A percentile compares a stretch with the other conserved stretches of the same genome.
phyloP scores from a whole-genome alignment of 2,329 filamentous ascomycete genomes.

The Penicillium psychrosexuale region DNA sequence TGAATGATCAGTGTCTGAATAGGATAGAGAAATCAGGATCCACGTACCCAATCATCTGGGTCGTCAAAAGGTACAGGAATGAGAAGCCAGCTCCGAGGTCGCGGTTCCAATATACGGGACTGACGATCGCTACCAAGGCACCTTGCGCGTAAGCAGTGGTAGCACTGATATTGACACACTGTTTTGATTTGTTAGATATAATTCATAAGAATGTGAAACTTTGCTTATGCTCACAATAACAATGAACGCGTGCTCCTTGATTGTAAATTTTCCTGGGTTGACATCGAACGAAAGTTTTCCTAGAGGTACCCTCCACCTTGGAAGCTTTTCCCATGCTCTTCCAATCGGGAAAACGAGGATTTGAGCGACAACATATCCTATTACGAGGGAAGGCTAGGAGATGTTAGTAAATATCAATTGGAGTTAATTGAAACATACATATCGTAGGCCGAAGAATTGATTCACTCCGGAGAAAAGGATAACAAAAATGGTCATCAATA shows the following conservation, averaged over 20 bases:
- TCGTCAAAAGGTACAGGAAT: conserved; percentile 33
- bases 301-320: conserved; percentile 22
- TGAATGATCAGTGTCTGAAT: background rate
- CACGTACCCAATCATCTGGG: conserved; percentile 31
- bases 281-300: conserved; percentile 20
- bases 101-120: conserved; percentile 35
- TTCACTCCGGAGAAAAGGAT: conserved; percentile 25
- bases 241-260: conserved; percentile 26
- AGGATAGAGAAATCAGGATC: background rate
- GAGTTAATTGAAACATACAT: conserved; percentile 13
- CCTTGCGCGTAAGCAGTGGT: conserved; percentile 26
- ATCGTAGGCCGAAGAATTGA: conserved; percentile 27
- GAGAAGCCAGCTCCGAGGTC: conserved; percentile 34
- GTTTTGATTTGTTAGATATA: background rate
- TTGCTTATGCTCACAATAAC: conserved; percentile 16
- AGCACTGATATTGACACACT: conserved; percentile 33
- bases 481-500: conserved; percentile 27
- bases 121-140: conserved; percentile 34
- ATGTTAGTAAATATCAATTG: background rate
- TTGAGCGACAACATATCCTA: conserved; percentile 26
- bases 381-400: conserved; percentile 20
- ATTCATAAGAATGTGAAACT: background rate
- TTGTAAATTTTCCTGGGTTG: conserved; percentile 22
- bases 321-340: conserved; percentile 23
- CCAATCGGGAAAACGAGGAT: conserved; percentile 22